These are phyloP conservation scores for Solanum chaucha DNA, from an alignment of 257 asterid genomes.

Conservation along the genomic window DNA sequence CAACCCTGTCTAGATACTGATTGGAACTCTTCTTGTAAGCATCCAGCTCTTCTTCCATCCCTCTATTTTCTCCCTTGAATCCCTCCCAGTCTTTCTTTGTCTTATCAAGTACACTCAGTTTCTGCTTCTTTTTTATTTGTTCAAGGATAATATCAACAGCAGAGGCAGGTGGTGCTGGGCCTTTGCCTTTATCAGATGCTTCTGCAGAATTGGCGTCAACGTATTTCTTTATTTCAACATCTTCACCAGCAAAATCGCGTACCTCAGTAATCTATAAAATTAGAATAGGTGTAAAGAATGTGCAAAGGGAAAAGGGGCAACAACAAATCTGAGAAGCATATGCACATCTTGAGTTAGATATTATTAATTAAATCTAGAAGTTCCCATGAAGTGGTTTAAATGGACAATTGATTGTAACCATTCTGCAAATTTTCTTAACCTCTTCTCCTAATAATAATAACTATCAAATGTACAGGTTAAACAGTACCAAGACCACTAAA, in stretches of 20 bases:
- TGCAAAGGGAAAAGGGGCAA: neutral
- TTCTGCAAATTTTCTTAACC: neutral
- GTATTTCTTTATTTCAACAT: conserved; percentile 67
- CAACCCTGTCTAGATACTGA: conserved; percentile 76
- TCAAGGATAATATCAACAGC: conserved; percentile 88
- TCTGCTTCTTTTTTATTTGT: conserved; percentile 85
- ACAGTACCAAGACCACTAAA: neutral
- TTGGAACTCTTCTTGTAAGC: conserved; percentile 92
- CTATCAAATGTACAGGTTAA: neutral
- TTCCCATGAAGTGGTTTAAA: neutral
- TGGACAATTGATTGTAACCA: neutral
- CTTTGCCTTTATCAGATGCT: conserved; percentile 56
- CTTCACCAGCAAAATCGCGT: conserved; percentile 91
- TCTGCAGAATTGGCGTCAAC: conserved; percentile 58
- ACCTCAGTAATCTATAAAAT: conserved; percentile 59
- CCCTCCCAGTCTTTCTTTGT: conserved; percentile 97
- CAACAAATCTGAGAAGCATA: neutral
- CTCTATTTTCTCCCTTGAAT: conserved; percentile 78
- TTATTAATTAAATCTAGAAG: neutral
- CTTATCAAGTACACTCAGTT: conserved; percentile 90
- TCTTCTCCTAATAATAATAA: neutral
- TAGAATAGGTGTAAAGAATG: neutral
- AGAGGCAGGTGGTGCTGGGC: conserved; percentile 44
- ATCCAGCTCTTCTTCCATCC: conserved; percentile 84
- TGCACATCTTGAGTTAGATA: neutral